These are phyloP conservation scores for Acrocalymma vagum DNA, from an alignment of 2,329 filamentous ascomycete species.

Conservation along the genomic window DNA sequence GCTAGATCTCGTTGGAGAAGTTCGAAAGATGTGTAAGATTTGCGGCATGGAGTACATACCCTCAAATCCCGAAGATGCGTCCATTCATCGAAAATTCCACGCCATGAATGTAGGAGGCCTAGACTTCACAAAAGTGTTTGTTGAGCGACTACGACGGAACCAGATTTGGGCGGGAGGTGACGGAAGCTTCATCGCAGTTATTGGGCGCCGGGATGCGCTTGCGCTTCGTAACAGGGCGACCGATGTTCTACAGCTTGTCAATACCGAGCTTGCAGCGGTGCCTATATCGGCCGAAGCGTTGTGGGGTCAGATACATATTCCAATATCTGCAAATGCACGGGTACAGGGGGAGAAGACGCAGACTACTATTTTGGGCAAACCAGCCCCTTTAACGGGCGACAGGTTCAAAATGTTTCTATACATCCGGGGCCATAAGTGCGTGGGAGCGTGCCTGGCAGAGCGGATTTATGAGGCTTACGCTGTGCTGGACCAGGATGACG, in stretches of 20 bases:
- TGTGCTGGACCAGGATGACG: conserved; percentile 51
- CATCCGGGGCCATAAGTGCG: conserved; percentile 67
- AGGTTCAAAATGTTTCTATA: conserved; percentile 70
- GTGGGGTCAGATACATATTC: conserved; percentile 60
- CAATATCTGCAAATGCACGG: conserved; percentile 10
- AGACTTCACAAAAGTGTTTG: conserved; percentile 66
- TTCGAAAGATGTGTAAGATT: conserved; percentile 64
- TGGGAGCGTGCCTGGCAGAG: conserved; percentile 69
- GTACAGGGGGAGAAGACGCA: conserved; percentile 32
- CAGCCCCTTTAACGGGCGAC: conserved; percentile 43
- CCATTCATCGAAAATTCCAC: conserved; percentile 71
- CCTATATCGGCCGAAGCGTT: conserved; percentile 65
- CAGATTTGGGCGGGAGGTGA: conserved; percentile 58
- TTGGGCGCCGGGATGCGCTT: conserved; percentile 63
- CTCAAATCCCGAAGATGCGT: conserved; percentile 68
- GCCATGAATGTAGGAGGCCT: conserved; percentile 68
- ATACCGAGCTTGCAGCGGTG: conserved; percentile 68
- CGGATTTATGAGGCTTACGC: conserved; percentile 65
- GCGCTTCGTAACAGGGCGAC: conserved; percentile 64
- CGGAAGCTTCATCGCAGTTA: conserved; percentile 63
- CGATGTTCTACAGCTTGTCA: conserved; percentile 66
- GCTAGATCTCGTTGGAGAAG: conserved; percentile 65
- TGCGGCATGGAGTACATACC: conserved; percentile 75
- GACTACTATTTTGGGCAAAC: conserved; percentile 34
- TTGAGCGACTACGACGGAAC: conserved; percentile 59